Conservation (phyloP, 1,139 yeast genomes). For the Kodamaea ohmeri region DNA sequence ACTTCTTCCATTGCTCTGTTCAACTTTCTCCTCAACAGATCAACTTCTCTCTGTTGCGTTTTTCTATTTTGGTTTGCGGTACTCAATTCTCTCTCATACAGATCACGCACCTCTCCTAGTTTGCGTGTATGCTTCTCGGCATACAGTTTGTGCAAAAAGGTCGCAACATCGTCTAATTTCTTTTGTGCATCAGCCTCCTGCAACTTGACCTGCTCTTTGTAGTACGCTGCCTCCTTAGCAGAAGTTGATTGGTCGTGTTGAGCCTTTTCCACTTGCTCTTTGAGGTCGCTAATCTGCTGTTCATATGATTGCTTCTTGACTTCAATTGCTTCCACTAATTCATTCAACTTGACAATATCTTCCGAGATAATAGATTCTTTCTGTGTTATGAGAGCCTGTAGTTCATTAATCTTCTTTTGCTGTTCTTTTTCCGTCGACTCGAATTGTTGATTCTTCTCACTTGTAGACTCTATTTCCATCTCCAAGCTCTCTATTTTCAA, state of each 20-base stretch:
- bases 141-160: slow-evolving; percentile 24
- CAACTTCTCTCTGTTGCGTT: slow-evolving; percentile 15
- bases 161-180: slow-evolving; percentile 24
- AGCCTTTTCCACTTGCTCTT: slow-evolving; percentile 14
- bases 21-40: slow-evolving; percentile 19
- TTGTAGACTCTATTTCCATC: slow-evolving; percentile 8
- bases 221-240: slow-evolving; percentile 14
- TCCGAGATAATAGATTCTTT: slow-evolving; percentile 23
- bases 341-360: slow-evolving; percentile 22
- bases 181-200: slow-evolving; percentile 21
- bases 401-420: slow-evolving; percentile 7
- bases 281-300: slow-evolving; percentile 13
- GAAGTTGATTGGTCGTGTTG: slow-evolving; percentile 2
- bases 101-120: slow-evolving; percentile 18
- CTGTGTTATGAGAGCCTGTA: slow-evolving; percentile 15
- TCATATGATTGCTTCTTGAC: slow-evolving; percentile 15
- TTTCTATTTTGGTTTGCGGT: slow-evolving; percentile 14
- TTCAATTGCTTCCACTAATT: slow-evolving; percentile 20
- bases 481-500: slow-evolving; percentile 15
- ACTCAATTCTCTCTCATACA: slow-evolving; percentile 16
- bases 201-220: slow-evolving; percentile 15
- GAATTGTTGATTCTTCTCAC: slow-evolving; percentile 1
- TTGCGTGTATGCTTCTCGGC: slow-evolving; percentile 24
- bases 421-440: slow-evolving; percentile 4
- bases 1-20: slow-evolving; percentile 18